Evolutionary conservation across 441 rosid genomes (phyloP).

Genomic region (Populus trichocarpa): DNA sequence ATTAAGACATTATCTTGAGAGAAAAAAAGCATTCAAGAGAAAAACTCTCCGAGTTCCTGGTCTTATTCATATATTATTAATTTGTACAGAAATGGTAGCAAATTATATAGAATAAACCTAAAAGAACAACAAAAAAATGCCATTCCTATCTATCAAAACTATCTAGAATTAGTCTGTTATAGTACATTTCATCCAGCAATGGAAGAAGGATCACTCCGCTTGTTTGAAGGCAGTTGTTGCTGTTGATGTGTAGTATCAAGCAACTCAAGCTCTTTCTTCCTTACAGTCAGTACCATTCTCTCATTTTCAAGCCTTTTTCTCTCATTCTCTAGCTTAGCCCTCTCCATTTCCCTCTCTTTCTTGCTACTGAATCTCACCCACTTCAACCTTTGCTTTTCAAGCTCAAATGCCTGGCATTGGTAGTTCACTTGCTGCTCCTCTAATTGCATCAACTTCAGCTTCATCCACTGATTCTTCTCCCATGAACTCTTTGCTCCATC

Average conservation of each 20-base stretch:
- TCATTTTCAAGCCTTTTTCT: conserved; percentile 64
- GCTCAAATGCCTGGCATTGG: conserved; percentile 57
- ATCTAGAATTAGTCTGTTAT: not conserved
- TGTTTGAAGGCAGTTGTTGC: conserved; percentile 41
- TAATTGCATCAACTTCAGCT: conserved; percentile 44
- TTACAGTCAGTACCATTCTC: conserved; percentile 56
- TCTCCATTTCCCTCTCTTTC: conserved; percentile 96
- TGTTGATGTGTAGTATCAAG: conserved; percentile 39
- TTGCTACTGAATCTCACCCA: conserved; percentile 83
- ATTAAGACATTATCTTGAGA: not conserved
- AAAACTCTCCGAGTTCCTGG: not conserved
- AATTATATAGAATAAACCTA: not conserved
- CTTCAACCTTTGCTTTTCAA: conserved; percentile 86
- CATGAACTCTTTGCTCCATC: conserved; percentile 56
- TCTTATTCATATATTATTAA: not conserved
- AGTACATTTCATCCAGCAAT: conserved; percentile 37
- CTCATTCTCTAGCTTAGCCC: conserved; percentile 66
- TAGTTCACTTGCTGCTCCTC: conserved; percentile 69
- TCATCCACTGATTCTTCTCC: conserved; percentile 96
- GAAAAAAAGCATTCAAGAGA: not conserved
- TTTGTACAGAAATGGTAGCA: not conserved
- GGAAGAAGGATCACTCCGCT: conserved; percentile 61
- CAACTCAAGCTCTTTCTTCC: conserved; percentile 70
- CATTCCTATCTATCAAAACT: not conserved
- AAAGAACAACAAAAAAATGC: not conserved